Base-by-base conservation (phyloP, 148 eudicot species). In the Polygonum maritimum region DNA sequence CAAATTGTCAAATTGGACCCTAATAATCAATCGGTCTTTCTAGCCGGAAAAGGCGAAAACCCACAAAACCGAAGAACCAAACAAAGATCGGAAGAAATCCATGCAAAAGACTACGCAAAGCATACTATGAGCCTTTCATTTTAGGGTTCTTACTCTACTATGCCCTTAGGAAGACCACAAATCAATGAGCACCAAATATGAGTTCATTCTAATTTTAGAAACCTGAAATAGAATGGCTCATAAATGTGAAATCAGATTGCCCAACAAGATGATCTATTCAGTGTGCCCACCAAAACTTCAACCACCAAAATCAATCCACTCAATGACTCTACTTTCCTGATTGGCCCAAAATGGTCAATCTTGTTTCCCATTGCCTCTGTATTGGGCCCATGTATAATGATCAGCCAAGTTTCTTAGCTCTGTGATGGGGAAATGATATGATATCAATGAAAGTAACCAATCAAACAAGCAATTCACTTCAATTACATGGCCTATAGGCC, bases 271-370 rank as follows among this genome's bases (percentile, higher is more conserved):
- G 60, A n/a, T 44, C 9, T 44, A 16, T 55, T 62, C 31, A 62
- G 12, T 62, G 69, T 13, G 3, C 38, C 39, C 38, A 57, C 63
- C 21, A 57, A 57, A 19, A 57, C 21, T 36, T 58, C 65, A 58
- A 8, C 65, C 22, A 58, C 65, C 65, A 58, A 26, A 26, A 58
- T 58, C 70, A 31, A 36, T 33, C 14, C 45, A 65, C 41, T 31
- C 69, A 12, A 26, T 35, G 14, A 7, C 44, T 60, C 69, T 60
- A 60, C 44, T 65, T 60, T 22, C 44, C 36, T 65, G 44, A 33
- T 65, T 65, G 71, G 44, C 71, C 71, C 71, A 67, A 67, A 67
- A 35, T 67, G 71, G 71, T 15, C 19, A 67, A 67, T 67, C 44
- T 67, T 67, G 71, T 67, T 67, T 36, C 21, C 19, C 69, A 63